Conservation (phyloP, 2,329 filamentous ascomycete genomes). For the Ophiostoma ulmi region DNA sequence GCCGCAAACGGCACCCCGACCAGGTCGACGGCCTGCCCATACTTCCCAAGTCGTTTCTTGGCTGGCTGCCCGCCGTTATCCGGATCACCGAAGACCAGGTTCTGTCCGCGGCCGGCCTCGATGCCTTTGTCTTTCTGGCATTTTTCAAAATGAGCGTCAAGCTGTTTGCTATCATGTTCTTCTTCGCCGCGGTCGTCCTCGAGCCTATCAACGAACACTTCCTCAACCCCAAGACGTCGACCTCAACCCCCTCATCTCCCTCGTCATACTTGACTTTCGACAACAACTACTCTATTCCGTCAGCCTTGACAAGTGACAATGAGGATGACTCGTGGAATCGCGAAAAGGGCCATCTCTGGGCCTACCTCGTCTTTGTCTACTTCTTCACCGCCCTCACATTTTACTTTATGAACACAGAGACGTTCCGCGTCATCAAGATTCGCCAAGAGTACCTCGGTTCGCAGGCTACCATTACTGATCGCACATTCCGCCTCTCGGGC, state of each 20-base stretch:
- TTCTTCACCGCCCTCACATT: constrained; percentile 79
- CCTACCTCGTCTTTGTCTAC: constrained; percentile 92
- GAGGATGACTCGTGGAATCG: constrained; percentile 35
- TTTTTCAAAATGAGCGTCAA: constrained; percentile 96
- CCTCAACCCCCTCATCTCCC: background rate
- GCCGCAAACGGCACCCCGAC: constrained; percentile 60
- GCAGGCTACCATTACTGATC: constrained; percentile 91
- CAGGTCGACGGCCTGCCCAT: constrained; percentile 61
- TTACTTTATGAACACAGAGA: constrained; percentile 78
- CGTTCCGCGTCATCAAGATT: constrained; percentile 75
- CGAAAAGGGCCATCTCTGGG: constrained; percentile 66
- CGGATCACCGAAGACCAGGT: constrained; percentile 84
- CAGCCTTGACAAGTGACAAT: constrained; percentile 29
- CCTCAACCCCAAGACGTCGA: constrained; percentile 29
- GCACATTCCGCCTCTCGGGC: constrained; percentile 85
- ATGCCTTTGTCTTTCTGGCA: constrained; percentile 89
- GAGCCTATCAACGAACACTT: constrained; percentile 78
- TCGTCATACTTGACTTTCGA: background rate
- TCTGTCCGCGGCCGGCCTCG: constrained; percentile 80
- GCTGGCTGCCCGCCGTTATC: constrained; percentile 87
- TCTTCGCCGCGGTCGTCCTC: constrained; percentile 76
- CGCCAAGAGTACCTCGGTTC: constrained; percentile 88
- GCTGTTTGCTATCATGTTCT: constrained; percentile 70
- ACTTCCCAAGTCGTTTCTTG: constrained; percentile 78
- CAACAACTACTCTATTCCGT: background rate